Evolutionary conservation across 1,284 basidiomycete species (phyloP).

Genomic region (Ustilago vetiveriae): DNA sequence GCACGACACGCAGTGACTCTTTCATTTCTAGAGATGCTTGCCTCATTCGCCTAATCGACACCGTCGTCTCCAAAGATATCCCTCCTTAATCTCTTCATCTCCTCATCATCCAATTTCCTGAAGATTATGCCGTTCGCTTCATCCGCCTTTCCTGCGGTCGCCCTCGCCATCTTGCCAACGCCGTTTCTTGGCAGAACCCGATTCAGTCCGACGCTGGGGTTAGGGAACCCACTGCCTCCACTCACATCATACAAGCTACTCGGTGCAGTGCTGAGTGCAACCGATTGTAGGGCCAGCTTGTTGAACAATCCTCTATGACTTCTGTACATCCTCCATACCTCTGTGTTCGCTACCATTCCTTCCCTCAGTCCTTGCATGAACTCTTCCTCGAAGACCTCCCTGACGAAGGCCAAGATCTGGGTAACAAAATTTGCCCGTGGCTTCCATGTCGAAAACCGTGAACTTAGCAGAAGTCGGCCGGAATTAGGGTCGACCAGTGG

Average conservation of each 20-base stretch:
- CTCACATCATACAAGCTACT: constrained; percentile 47
- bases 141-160: constrained; percentile 1
- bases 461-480: constrained; percentile 32
- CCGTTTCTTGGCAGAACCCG: constrained; percentile 2
- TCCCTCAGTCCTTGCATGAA: constrained; percentile 33
- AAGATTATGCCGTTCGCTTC: constrained; percentile 47
- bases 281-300: constrained; percentile 53
- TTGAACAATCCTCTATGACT: constrained; percentile 43
- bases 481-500: constrained; percentile 52
- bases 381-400: constrained; percentile 27
- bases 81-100: constrained; percentile 10
- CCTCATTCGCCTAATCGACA: too few relatives aligned
- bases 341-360: constrained; percentile 35
- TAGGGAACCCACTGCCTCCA: constrained; percentile 46
- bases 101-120: constrained; percentile 15
- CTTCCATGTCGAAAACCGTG: constrained; percentile 37
- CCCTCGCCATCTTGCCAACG: not conserved
- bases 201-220: constrained; percentile 34
- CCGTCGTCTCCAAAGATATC: constrained; percentile 38
- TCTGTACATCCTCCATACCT: constrained; percentile 48
- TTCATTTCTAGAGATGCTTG: too few relatives aligned
- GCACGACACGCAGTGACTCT: too few relatives aligned
- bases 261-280: constrained; percentile 42
- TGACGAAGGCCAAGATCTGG: constrained; percentile 45
- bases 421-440: constrained; percentile 36